phyloP scores from a whole-genome alignment of 2,329 filamentous ascomycete genomes.

The Rutstroemia sp. region DNA sequence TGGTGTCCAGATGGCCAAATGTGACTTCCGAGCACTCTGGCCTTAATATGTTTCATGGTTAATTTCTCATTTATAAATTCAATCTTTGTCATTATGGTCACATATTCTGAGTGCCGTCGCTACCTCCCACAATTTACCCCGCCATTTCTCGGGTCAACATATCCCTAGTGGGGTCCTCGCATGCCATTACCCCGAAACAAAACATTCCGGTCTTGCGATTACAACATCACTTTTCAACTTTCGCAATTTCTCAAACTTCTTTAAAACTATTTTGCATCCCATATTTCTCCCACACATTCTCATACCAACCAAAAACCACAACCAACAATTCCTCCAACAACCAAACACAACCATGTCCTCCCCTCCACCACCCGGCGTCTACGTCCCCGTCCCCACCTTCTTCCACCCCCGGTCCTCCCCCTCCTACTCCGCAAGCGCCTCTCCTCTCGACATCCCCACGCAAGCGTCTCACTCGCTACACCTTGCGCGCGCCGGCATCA shows the following conservation, averaged over 20 bases:
- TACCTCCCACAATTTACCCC: not conserved
- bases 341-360: constrained; percentile 16
- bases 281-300: not conserved
- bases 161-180: constrained; percentile 6
- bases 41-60: not conserved
- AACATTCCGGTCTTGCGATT: not conserved
- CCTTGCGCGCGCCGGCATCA: constrained; percentile 51
- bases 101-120: not conserved
- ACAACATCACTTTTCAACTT: not conserved
- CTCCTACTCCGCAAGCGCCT: constrained; percentile 20
- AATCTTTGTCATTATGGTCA: too few relatives aligned
- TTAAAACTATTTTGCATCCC: not conserved
- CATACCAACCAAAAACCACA: not conserved
- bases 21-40: not conserved
- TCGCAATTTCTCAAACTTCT: not conserved
- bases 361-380: constrained; percentile 28
- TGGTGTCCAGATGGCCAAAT: not conserved
- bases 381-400: constrained; percentile 55
- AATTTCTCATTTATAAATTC: not conserved
- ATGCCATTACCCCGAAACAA: not conserved
- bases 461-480: constrained; percentile 52
- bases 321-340: not conserved
- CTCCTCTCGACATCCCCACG: constrained; percentile 38
- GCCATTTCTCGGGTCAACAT: constrained; percentile 8
- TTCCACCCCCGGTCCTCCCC: constrained; percentile 34